phyloP scores from a whole-genome alignment of 2,329 filamentous ascomycete species.

The Shiraia sp. region DNA sequence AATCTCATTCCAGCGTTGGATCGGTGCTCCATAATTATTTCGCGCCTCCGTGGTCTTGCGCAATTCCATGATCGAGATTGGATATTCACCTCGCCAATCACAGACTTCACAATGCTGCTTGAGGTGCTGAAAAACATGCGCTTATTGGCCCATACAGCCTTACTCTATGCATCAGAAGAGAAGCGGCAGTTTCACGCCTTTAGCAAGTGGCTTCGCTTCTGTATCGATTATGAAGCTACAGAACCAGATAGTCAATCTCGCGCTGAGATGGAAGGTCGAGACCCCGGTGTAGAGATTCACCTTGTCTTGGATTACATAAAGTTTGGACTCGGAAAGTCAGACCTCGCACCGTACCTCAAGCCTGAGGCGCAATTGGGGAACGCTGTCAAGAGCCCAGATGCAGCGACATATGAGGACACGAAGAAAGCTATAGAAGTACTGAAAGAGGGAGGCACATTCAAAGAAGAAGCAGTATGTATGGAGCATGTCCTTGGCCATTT shows the following conservation, averaged over 20 bases:
- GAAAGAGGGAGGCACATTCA: constrained; percentile 50
- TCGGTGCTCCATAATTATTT: constrained; percentile 77
- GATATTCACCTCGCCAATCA: constrained; percentile 56
- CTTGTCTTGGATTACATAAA: constrained; percentile 79
- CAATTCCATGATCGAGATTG: constrained; percentile 72
- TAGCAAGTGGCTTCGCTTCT: constrained; percentile 79
- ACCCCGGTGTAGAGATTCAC: constrained; percentile 72
- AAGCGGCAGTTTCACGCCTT: constrained; percentile 77
- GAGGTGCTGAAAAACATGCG: constrained; percentile 77
- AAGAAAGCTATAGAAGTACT: constrained; percentile 41
- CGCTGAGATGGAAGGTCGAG: constrained; percentile 77
- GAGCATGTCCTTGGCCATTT: constrained; percentile 44
- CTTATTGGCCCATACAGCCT: constrained; percentile 72
- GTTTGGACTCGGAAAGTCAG: constrained; percentile 68
- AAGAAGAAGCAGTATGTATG: constrained; percentile 42
- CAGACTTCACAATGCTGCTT: constrained; percentile 51
- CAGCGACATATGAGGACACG: constrained; percentile 36
- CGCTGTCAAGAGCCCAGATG: constrained; percentile 4
- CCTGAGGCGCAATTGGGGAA: constrained; percentile 41
- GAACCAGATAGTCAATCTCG: constrained; percentile 60
- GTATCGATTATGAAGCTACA: constrained; percentile 77
- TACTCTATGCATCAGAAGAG: constrained; percentile 74
- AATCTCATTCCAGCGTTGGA: constrained; percentile 89
- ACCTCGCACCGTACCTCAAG: constrained; percentile 63
- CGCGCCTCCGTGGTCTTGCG: constrained; percentile 80